These are phyloP conservation scores for Colletotrichum musae DNA, from an alignment of 2,329 filamentous ascomycete genomes.

Conservation along the genomic window DNA sequence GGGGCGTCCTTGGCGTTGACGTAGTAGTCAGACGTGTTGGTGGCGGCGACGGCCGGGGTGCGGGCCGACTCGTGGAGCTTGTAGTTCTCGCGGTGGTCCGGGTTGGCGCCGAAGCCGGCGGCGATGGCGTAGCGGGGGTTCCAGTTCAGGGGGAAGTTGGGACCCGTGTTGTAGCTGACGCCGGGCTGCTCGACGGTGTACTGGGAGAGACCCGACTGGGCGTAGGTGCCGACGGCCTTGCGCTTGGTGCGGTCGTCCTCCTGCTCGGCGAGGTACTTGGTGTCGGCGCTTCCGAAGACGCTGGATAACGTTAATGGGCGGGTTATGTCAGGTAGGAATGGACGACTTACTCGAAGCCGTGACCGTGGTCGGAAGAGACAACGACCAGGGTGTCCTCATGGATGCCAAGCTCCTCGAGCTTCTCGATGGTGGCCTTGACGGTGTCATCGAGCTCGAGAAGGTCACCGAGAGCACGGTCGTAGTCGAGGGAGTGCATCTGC, in stretches of 20 bases:
- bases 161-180: slow-evolving; percentile 79
- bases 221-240: slow-evolving; percentile 80
- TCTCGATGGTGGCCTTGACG: slow-evolving; percentile 79
- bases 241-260: slow-evolving; percentile 80
- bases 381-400: slow-evolving; percentile 84
- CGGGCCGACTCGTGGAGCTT: slow-evolving; percentile 77
- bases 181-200: slow-evolving; percentile 74
- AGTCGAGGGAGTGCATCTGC: slow-evolving; percentile 89
- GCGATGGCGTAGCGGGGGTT: slow-evolving; percentile 87
- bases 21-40: slow-evolving; percentile 71
- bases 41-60: slow-evolving; percentile 63
- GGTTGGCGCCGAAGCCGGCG: slow-evolving; percentile 78
- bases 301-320: slow-evolving; percentile 39
- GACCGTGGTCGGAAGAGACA: slow-evolving; percentile 90
- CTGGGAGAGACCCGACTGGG: slow-evolving; percentile 80
- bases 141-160: slow-evolving; percentile 87
- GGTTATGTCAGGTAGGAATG: accelerated
- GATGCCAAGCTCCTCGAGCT: slow-evolving; percentile 75
- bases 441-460: slow-evolving; percentile 90
- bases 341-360: slow-evolving; percentile 78
- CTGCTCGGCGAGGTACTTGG: slow-evolving; percentile 79
- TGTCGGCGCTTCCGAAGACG: slow-evolving; percentile 87
- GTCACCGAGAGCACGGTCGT: slow-evolving; percentile 87
- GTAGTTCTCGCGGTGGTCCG: slow-evolving; percentile 85
- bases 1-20: slow-evolving; percentile 77